Evolutionary conservation across 768 basidiomycete species (phyloP).

Genomic region (Panus rudis): DNA sequence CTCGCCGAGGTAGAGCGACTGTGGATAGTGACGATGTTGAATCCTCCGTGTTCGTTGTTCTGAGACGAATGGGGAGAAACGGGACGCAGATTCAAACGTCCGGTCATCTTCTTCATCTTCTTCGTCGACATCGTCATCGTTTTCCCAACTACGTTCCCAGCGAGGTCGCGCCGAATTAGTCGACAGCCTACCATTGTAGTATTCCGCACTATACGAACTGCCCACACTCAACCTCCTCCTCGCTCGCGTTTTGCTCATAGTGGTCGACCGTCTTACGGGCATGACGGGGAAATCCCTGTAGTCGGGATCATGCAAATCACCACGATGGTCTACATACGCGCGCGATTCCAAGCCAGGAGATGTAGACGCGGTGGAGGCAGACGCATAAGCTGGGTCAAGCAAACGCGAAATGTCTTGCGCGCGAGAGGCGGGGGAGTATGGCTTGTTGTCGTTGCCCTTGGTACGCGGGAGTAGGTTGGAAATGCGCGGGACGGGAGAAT

Average conservation of each 20-base stretch:
- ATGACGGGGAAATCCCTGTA: constrained; percentile 56
- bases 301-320: constrained; percentile 62
- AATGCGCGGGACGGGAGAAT: constrained; percentile 20
- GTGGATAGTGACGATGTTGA: too few relatives aligned
- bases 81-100: too few relatives aligned
- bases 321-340: constrained; percentile 54
- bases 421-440: constrained; percentile 30
- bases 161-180: constrained; percentile 14
- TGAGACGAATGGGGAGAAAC: too few relatives aligned
- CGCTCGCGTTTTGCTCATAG: too few relatives aligned
- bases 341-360: too few relatives aligned
- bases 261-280: too few relatives aligned
- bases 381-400: constrained; percentile 58
- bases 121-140: constrained; percentile 17
- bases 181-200: too few relatives aligned
- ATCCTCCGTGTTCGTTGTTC: too few relatives aligned
- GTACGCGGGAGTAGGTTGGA: constrained; percentile 19
- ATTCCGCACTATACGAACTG: too few relatives aligned
- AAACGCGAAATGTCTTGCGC: constrained; percentile 52
- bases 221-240: too few relatives aligned
- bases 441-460: too few relatives aligned
- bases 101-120: constrained; percentile 19
- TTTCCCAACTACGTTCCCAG: constrained; percentile 22
- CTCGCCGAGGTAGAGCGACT: too few relatives aligned
- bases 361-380: constrained; percentile 22